Evolutionary conservation across 1,284 basidiomycete species (phyloP).

Genomic region (Limonomyces culmigenus): DNA sequence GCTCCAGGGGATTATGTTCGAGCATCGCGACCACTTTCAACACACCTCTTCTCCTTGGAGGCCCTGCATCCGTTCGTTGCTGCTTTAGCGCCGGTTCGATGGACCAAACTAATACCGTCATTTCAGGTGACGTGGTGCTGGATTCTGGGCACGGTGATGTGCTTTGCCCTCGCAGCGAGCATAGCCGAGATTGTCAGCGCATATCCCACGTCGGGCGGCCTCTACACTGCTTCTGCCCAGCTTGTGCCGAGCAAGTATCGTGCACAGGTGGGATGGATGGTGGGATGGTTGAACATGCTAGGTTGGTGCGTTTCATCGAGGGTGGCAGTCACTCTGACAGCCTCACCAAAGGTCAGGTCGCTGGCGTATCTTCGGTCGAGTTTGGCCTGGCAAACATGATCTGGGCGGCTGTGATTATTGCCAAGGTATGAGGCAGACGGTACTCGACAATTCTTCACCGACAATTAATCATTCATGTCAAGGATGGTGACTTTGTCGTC

Average conservation of each 20-base stretch:
- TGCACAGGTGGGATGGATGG: conserved; percentile 58
- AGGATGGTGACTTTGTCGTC: conserved; percentile 30
- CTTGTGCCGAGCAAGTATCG: conserved; percentile 53
- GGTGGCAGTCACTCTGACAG: too few species aligned
- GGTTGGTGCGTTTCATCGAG: too few species aligned
- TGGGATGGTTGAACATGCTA: conserved; percentile 80
- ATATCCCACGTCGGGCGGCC: conserved; percentile 70
- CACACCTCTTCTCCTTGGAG: conserved; percentile 59
- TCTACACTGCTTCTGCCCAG: conserved; percentile 68
- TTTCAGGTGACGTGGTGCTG: conserved; percentile 62
- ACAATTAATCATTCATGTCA: conserved; percentile 1
- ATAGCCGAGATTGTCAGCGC: conserved; percentile 70
- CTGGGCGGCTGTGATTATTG: conserved; percentile 54
- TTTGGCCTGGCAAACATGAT: conserved; percentile 86
- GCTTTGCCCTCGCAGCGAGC: conserved; percentile 58
- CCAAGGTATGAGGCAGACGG: conserved; percentile 18
- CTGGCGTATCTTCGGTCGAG: conserved; percentile 75
- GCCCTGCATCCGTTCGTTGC: conserved; percentile 52
- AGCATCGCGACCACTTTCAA: conserved; percentile 73
- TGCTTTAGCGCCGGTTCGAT: too few species aligned
- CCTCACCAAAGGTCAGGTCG: conserved; percentile 58
- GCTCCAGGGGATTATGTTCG: conserved; percentile 51
- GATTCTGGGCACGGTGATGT: conserved; percentile 60
- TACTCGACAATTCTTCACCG: neutral
- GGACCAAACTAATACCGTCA: too few species aligned